phyloP scores from a whole-genome alignment of 2,329 filamentous ascomycete genomes.

The Apiospora kogelbergensis region DNA sequence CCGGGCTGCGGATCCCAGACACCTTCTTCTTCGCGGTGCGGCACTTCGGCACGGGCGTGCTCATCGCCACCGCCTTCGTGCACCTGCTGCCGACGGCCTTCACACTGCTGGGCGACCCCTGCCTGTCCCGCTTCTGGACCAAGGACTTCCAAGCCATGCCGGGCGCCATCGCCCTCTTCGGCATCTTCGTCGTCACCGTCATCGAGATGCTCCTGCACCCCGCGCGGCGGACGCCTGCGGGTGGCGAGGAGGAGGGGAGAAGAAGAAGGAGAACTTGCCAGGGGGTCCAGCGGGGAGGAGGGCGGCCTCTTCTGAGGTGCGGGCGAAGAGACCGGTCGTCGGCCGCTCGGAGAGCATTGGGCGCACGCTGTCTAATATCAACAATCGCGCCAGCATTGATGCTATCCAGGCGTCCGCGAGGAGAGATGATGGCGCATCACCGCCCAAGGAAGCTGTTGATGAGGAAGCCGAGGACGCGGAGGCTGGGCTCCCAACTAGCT shows the following conservation, averaged over 20 bases:
- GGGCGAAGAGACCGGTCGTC: slow-evolving; percentile 23
- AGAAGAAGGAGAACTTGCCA: slow-evolving; percentile 19
- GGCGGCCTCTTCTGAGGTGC: slow-evolving; percentile 22
- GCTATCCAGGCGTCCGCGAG: background rate
- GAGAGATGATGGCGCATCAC: background rate
- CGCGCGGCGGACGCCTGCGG: slow-evolving; percentile 22
- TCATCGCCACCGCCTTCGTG: slow-evolving; percentile 64
- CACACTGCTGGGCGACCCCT: slow-evolving; percentile 39
- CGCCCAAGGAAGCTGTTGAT: background rate
- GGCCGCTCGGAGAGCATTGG: slow-evolving; percentile 36
- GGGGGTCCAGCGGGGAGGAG: too few species aligned
- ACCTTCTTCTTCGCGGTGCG: slow-evolving; percentile 57
- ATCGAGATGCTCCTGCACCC: slow-evolving; percentile 60
- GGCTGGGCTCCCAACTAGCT: background rate
- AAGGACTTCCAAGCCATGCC: slow-evolving; percentile 45
- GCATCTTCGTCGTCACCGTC: slow-evolving; percentile 44
- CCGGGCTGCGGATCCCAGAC: slow-evolving; percentile 53
- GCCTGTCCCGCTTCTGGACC: slow-evolving; percentile 44
- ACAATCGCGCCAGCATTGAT: background rate
- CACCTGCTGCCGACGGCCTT: slow-evolving; percentile 47
- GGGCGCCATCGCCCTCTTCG: slow-evolving; percentile 44
- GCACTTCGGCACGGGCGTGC: slow-evolving; percentile 60
- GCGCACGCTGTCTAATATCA: slow-evolving; percentile 29
- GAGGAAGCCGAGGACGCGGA: slow-evolving; percentile 4
- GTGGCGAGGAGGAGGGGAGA: background rate